Base-by-base conservation (phyloP, 202 grass and related monocot genomes). In the Bolboschoenoplectus hybrid region DNA sequence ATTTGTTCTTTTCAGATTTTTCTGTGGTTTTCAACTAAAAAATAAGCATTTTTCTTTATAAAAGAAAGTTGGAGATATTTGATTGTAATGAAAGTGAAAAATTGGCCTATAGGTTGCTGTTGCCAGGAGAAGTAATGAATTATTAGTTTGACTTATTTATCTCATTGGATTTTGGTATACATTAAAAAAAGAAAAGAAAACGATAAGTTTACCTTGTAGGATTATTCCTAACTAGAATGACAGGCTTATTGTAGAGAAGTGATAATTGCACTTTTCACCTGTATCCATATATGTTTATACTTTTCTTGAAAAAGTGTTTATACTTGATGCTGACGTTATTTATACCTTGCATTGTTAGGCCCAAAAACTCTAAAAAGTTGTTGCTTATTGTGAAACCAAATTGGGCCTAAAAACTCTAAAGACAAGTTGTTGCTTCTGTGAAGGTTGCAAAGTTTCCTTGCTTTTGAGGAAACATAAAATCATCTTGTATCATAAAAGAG, bases 161-260 rank as follows among this genome's bases (percentile, higher is more conserved):
- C 74, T 79, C 74, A 79, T 79, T 43, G 19, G 14, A 41, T 40
- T 57, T 79, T 78, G 51, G 51, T 34, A 57, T 57, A 55, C 38
- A 13, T 71, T 3, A 45, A 8, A 20, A 47, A 26, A 20, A 46
- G 3, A 26, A 16, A 10, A 43, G n/a, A 10, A n/a, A 65, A 26
- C 4, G 9, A 38, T 12, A 16, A 77, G 14, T 17, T 56, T 38
- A 57, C 46, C 4, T 56, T 38, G 50, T 56, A 38, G 26, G 4
- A 26, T 77, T 79, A 55, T 5, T 74, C 70, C 16, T 79, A 79
- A 58, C 49, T 58, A 79, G 51, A 58, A 9, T 41, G 32, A 45
- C 45, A 7, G 5, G 47, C 49, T 52, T 75, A 52, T 51, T 75
- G 13, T 75, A 17, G 70, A 26, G 19, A 74, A 74, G n/a, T 26